Base-by-base conservation (phyloP, 441 rosid species). In the Erodium moschatum region DNA sequence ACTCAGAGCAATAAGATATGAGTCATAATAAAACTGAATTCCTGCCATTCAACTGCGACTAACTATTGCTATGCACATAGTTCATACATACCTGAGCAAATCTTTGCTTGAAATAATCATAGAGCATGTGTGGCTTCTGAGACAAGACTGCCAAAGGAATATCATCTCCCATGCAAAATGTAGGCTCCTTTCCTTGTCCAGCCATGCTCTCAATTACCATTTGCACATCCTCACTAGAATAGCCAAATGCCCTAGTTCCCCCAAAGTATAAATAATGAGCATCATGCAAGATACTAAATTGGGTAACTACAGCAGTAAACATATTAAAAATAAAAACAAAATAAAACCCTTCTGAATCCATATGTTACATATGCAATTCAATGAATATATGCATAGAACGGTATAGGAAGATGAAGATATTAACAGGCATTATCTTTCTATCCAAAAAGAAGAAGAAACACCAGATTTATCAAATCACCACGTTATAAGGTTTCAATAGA, bases 201-300 rank as follows among this genome's bases (percentile, higher is more conserved):
- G 97, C 97, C 97, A 94, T 94, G 48, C 84, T 73, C 82, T 94
- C 97, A 82, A 94, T 94, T 79, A 94, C 87, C 99, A 94, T 94
- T 81, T 91, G 99, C 21, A 94, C 99, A 81, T 94, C 99, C 81
- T 94, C 99, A 73, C 99, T 94, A 68, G 99, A 94, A 78, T 91
- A 94, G 76, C 99, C 99, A 75, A 84, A 94, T 61, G 97, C 96
- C 86, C 99, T 94, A 85, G 63, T 74, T 66, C 64, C 77, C 77
- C 63, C 70, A 78, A 66, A 50, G 65, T n/a, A 69, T n/a, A 75
- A 71, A 46, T 68, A 31, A 60, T 27, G 16, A 24, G 65, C 33
- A 61, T 21, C 6, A 61, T 61, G 0, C 35, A 61, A 21, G 19
- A 50, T 50, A 50, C 19, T 50, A n/a, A 50, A 50, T n/a, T 50